Conservation (phyloP, 768 basidiomycete species). For the Sporobolomyces phaffii region DNA sequence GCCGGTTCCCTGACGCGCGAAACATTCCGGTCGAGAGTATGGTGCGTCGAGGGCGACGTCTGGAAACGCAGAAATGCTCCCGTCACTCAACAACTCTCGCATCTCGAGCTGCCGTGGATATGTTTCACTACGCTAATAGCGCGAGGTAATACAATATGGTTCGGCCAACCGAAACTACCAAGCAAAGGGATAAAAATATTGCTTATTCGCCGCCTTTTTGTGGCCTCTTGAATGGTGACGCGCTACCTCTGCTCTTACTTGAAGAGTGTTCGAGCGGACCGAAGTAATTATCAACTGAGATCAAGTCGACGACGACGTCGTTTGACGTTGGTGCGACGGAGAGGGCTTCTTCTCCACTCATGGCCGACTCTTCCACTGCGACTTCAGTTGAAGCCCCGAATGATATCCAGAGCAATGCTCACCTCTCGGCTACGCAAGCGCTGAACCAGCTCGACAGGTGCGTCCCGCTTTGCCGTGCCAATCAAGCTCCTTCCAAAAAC, state of each 20-base stretch:
- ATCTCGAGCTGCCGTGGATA: too few species aligned
- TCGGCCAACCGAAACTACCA: too few species aligned
- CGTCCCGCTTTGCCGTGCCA: neutral
- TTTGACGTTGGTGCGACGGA: neutral
- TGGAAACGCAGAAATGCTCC: too few species aligned
- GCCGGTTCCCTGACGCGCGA: neutral
- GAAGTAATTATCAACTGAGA: too few species aligned
- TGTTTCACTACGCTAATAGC: too few species aligned
- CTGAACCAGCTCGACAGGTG: constrained; percentile 29
- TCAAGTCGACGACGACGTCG: neutral
- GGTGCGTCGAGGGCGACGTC: neutral
- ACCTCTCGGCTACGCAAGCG: constrained; percentile 9
- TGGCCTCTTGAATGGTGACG: too few species aligned
- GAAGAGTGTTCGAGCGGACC: too few species aligned
- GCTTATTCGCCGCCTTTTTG: too few species aligned
- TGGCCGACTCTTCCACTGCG: neutral
- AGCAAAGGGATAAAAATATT: too few species aligned
- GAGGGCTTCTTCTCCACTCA: neutral
- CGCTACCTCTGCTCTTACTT: too few species aligned
- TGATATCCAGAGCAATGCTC: neutral
- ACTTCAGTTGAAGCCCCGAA: neutral
- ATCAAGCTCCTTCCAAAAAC: neutral
- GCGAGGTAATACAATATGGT: too few species aligned
- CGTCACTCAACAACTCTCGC: constrained; percentile 6
- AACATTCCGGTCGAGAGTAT: neutral